Base-by-base conservation (phyloP, 2,329 filamentous ascomycete genomes). In the Venturia aucupariae region DNA sequence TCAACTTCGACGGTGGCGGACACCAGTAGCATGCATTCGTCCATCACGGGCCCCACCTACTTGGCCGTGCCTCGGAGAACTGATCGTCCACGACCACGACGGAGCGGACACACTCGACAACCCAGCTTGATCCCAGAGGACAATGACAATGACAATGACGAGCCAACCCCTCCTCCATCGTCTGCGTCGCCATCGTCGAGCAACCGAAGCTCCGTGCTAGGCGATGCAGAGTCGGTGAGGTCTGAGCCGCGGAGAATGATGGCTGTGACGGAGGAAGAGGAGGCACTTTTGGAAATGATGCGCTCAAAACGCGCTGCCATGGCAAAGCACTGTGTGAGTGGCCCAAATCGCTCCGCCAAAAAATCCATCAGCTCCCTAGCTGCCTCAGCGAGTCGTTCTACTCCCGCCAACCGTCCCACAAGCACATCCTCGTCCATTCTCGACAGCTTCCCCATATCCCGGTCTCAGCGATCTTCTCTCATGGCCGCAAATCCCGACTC, bases 191-290 rank as follows among this genome's bases (percentile, higher is more conserved):
- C 72, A 11, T 69, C 48, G 6, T 41, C 62, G 24, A 64, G 48
- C 62, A 59, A 72, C 32, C 69, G 66, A 44, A 75, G 73, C 65
- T 67, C 67, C 46, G 35, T 19, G 30, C 51, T 30, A 38, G 51
- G 51, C 5, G 30, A 57, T 35, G 30, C 51, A 19, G 69, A 69
- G 44, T 75, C 73, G 1, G 73, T 74, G 11, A 68, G 66, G 75
- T 70, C 66, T 68, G 70, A 71, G 24, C 67, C 69, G 32, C 73
- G 71, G 46, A 76, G 75, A 65, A 68, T 76, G 38, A 80, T 81
- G 75, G 76, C 77, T 38, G 79, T 81, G 19, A 80, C 79, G 1
- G 74, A 78, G 63, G 79, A 81, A 68, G 79, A 81, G 68, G 79
- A 80, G 69, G 76, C 77, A 30, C 68, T 81, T 17, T 67, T 81